Percentiles rank a stretch among this genome's conserved stretches.
phyloP scores from a whole-genome alignment of 768 basidiomycete genomes.

The Agaricus bisporus region DNA sequence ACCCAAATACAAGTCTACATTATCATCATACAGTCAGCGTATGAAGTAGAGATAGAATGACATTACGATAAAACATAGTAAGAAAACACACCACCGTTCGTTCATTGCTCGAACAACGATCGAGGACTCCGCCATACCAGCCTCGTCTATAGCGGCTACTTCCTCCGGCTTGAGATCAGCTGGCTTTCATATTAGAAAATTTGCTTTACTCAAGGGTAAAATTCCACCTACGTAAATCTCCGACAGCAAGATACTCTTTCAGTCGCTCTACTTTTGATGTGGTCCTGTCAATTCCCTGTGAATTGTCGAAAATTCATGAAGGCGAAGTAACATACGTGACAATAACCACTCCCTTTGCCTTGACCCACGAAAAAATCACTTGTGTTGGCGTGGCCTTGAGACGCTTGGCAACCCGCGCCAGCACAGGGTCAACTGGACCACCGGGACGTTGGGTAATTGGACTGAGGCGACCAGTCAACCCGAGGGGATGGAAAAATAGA shows the following conservation, averaged over 20 bases:
- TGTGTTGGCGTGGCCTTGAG: constrained; percentile 56
- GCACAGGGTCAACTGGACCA: constrained; percentile 56
- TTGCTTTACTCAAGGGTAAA: neutral
- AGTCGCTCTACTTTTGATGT: constrained; percentile 55
- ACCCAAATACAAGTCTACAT: no score
- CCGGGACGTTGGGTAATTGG: constrained; percentile 55
- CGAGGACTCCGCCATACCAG: constrained; percentile 12
- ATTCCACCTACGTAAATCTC: constrained; percentile 37
- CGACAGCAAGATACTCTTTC: constrained; percentile 60
- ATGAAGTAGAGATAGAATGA: neutral
- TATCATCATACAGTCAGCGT: no score
- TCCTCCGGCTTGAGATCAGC: constrained; percentile 51
- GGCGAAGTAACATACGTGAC: constrained; percentile 47
- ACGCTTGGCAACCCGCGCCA: constrained; percentile 46
- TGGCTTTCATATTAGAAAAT: constrained; percentile 14
- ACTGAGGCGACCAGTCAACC: constrained; percentile 21
- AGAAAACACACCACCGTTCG: neutral
- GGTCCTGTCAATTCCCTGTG: constrained; percentile 32
- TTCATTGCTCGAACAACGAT: no score
- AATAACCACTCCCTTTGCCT: constrained; percentile 57
- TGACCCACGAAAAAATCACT: constrained; percentile 65
- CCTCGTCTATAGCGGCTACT: constrained; percentile 56
- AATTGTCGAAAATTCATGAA: neutral
- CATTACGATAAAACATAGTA: neutral
- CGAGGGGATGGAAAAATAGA: constrained; percentile 6